Conservation (phyloP, 306 rosid genomes). For the Rosa persica region DNA sequence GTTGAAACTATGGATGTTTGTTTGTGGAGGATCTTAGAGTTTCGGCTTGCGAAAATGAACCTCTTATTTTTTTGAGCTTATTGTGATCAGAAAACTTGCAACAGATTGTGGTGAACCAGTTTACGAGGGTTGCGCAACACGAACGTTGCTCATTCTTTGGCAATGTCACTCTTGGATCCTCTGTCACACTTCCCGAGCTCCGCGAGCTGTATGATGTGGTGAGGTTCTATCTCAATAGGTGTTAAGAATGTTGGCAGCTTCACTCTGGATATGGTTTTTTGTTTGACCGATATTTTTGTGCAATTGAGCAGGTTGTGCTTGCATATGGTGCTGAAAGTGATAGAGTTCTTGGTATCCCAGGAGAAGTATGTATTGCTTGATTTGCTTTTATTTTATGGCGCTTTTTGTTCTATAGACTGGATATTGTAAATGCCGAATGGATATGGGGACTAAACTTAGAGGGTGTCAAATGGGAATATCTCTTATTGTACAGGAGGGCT, state of each 20-base stretch:
- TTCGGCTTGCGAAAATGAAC: slow-evolving; percentile 18
- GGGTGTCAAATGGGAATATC: not conserved
- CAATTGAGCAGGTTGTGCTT: slow-evolving; percentile 72
- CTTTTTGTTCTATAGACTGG: slow-evolving; percentile 12
- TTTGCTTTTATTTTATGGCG: slow-evolving; percentile 7
- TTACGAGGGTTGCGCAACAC: slow-evolving; percentile 58
- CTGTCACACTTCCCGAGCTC: slow-evolving; percentile 58
- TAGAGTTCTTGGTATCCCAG: slow-evolving; percentile 72
- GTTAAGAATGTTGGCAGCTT: not conserved
- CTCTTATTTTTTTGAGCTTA: slow-evolving; percentile 42
- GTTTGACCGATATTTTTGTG: slow-evolving; percentile 18
- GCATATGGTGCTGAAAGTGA: slow-evolving; percentile 97
- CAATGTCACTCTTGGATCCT: slow-evolving; percentile 39
- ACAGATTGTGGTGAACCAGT: slow-evolving; percentile 44
- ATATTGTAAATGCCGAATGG: not conserved
- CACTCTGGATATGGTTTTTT: slow-evolving; percentile 17
- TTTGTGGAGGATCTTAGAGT: not conserved
- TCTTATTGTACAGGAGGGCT: not conserved
- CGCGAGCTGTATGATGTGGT: slow-evolving; percentile 76
- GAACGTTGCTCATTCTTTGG: slow-evolving; percentile 73
- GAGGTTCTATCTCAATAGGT: slow-evolving; percentile 36
- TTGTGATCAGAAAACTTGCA: slow-evolving; percentile 56
- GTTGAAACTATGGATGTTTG: not conserved
- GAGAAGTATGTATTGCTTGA: slow-evolving; percentile 65
- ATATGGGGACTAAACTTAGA: not conserved